These are phyloP conservation scores for Mycena capillaripes DNA, from an alignment of 768 basidiomycete species.

Conservation along the genomic window DNA sequence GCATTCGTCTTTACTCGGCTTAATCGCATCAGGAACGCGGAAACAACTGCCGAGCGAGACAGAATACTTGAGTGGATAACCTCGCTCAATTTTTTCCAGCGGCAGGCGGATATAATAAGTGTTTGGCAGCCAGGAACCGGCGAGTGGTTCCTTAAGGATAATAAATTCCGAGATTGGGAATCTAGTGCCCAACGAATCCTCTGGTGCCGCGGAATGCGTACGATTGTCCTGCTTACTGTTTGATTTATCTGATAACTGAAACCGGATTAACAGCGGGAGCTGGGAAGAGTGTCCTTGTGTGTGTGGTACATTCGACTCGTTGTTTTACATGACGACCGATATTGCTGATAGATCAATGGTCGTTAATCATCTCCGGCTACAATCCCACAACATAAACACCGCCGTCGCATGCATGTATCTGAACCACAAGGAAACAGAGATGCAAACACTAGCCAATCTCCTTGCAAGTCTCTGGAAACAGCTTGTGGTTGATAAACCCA, in stretches of 20 bases:
- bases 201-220: conserved; percentile 3
- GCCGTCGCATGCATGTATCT: conserved; percentile 4
- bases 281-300: conserved; percentile 6
- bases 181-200: background rate
- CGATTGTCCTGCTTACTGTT: background rate
- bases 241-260: background rate
- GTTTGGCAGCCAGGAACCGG: background rate
- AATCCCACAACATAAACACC: background rate
- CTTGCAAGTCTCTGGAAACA: background rate
- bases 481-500: background rate
- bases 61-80: background rate
- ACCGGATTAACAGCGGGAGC: conserved; percentile 1
- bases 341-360: conserved; percentile 3
- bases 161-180: background rate
- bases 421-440: conserved; percentile 2
- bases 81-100: conserved; percentile 14
- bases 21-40: background rate
- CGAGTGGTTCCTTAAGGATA: background rate
- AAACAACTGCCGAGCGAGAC: background rate
- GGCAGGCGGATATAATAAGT: background rate
- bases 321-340: background rate
- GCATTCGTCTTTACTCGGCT: background rate
- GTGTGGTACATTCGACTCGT: background rate
- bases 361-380: conserved; percentile 1
- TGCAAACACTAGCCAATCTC: background rate